Base-by-base conservation (phyloP, 176 grass and related monocot genomes). In the Otatea glauca region DNA sequence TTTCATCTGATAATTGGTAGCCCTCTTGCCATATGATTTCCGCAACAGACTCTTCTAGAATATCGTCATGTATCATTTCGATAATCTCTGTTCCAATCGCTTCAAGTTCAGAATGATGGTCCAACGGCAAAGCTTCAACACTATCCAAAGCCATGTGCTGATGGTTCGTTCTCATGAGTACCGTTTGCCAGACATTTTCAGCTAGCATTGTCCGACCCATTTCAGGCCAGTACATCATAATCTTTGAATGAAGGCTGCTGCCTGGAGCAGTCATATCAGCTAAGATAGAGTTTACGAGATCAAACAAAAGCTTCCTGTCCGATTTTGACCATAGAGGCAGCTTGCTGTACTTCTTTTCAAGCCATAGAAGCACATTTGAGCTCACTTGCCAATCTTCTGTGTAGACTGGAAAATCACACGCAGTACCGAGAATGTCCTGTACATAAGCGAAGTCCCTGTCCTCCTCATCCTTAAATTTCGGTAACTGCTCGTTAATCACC, bases 251-350 rank as follows among this genome's bases (percentile, higher is more conserved):
- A 48, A 89, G 29, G 65, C 76, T 73, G 63, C 67, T 76, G 44
- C 76, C 68, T 9, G 58, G 49, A 60, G 59, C 51, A 50, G 68
- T 79, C 75, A 94, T 47, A 35, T 80, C 90, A 68, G 49, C 58
- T n/a, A 94, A 73, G 41, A 81, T 81, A 9, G 65, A 86, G 81
- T 88, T 94, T 15, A 88, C 68, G 2, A 86, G 65, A 70, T 92
- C 93, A 65, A 94, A 94, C 48, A 92, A 42, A 74, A 94, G 75
- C 47, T 78, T 94, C 53, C 88, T 90, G 25, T 94, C 93, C 12
- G 88, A 92, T 77, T 63, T 94, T 0, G 90, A 92, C 90, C 93
- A 94, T 9, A 87, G 53, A 25, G 85, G 21, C 50, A 90, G 75
- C 44, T 75, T 88, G 44, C 18, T 61, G 53, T 94, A 92, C 75